phyloP scores from a whole-genome alignment of 2,329 filamentous ascomycete genomes.

The Pseudonectria buxi region DNA sequence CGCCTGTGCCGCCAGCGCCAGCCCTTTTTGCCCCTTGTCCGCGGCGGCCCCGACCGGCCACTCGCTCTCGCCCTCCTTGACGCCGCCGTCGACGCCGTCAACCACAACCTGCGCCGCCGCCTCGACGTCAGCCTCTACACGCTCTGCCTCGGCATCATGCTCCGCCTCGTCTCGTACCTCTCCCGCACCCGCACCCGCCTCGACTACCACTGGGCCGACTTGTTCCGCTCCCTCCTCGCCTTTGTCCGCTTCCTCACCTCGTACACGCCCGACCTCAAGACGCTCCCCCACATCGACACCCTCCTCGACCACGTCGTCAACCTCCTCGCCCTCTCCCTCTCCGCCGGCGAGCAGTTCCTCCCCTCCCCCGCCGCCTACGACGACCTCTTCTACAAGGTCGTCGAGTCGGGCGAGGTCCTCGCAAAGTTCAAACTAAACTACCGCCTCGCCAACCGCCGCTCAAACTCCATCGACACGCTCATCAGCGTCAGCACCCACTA shows the following conservation, averaged over 20 bases:
- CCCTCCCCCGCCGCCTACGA: slow-evolving; percentile 85
- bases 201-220: slow-evolving; percentile 87
- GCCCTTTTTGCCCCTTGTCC: slow-evolving; percentile 72
- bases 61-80: slow-evolving; percentile 75
- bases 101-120: slow-evolving; percentile 82
- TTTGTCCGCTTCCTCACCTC: slow-evolving; percentile 86
- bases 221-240: slow-evolving; percentile 83
- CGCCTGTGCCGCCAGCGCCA: slow-evolving; percentile 84
- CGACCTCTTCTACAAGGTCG: slow-evolving; percentile 96
- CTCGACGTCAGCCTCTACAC: slow-evolving; percentile 82
- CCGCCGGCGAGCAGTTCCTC: slow-evolving; percentile 82
- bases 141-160: slow-evolving; percentile 71
- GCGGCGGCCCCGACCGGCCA: slow-evolving; percentile 65
- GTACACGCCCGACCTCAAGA: slow-evolving; percentile 72
- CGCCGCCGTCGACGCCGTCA: slow-evolving; percentile 82
- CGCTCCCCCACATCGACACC: slow-evolving; percentile 59
- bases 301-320: slow-evolving; percentile 75
- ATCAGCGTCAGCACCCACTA: slow-evolving; percentile 82
- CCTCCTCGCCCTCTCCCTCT: slow-evolving; percentile 75
- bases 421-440: slow-evolving; percentile 78
- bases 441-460: slow-evolving; percentile 47
- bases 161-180: slow-evolving; percentile 77
- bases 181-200: slow-evolving; percentile 76
- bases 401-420: slow-evolving; percentile 81
- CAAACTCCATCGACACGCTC: slow-evolving; percentile 74